These are phyloP conservation scores for Citrus unshiu DNA, from an alignment of 345 rosid genomes.

Conservation along the genomic window DNA sequence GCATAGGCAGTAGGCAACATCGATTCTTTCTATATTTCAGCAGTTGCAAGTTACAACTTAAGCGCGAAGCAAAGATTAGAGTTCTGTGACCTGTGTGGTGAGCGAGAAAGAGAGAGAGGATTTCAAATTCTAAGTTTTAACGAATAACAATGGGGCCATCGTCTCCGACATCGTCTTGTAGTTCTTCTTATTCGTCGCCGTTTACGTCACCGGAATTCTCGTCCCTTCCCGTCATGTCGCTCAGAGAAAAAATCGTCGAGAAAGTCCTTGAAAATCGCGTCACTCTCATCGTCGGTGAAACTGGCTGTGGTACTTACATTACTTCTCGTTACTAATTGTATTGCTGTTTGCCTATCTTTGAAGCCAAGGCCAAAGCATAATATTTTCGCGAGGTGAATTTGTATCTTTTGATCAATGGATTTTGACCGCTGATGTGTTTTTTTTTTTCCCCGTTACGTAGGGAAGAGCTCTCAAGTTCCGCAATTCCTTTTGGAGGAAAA, in stretches of 20 bases:
- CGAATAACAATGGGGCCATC: constrained; percentile 35
- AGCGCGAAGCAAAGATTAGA: neutral
- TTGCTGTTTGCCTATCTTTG: neutral
- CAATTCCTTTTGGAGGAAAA: constrained; percentile 77
- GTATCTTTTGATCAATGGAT: neutral
- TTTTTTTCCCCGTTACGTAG: constrained; percentile 20
- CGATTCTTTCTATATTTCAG: no score
- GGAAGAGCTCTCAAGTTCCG: constrained; percentile 97
- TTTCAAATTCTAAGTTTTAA: neutral
- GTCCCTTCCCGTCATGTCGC: constrained; percentile 65
- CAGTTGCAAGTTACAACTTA: neutral
- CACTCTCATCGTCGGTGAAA: constrained; percentile 90
- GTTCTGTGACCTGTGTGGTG: neutral
- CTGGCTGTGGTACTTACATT: constrained; percentile 77
- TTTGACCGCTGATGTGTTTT: constrained; percentile 7
- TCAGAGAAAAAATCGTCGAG: constrained; percentile 64
- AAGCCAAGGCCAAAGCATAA: neutral
- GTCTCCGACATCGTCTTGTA: constrained; percentile 47
- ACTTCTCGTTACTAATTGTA: neutral
- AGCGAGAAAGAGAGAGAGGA: neutral
- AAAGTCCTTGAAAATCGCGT: constrained; percentile 87
- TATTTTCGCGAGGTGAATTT: neutral
- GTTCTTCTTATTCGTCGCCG: constrained; percentile 42
- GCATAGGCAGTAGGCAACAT: neutral
- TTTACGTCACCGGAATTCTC: constrained; percentile 46